Evolutionary conservation across 208 protist genomes (phyloP).

Genomic region (Leishmania martiniquensis): DNA sequence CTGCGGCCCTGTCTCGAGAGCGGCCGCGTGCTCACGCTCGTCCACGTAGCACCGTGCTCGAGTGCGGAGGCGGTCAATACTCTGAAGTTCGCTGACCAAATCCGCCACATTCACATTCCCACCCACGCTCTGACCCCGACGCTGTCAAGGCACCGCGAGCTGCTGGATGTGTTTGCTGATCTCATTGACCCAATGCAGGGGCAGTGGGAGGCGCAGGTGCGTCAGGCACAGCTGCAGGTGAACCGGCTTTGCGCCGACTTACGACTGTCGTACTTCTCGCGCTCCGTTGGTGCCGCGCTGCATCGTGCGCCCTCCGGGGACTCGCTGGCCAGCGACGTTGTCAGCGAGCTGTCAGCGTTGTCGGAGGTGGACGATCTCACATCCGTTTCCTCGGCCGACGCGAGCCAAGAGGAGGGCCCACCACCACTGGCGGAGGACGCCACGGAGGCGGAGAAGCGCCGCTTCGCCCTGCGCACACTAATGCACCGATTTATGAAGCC

Average conservation of each 20-base stretch:
- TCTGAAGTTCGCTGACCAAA: conserved; percentile 88
- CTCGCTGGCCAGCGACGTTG: conserved; percentile 23
- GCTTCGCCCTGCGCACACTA: conserved; percentile 37
- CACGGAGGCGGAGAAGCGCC: conserved; percentile 25
- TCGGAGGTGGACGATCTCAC: conserved; percentile 20
- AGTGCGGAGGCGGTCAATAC: conserved; percentile 63
- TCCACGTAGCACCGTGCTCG: conserved; percentile 83
- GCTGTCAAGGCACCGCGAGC: conserved; percentile 40
- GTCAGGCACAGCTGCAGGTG: conserved; percentile 45
- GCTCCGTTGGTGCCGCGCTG: conserved; percentile 18
- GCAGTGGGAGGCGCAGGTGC: conserved; percentile 51
- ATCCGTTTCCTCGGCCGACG: conserved; percentile 26
- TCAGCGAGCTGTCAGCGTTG: conserved; percentile 28
- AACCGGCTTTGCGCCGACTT: conserved; percentile 77
- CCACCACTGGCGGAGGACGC: conserved; percentile 20
- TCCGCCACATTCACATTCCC: conserved; percentile 76
- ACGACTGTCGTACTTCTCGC: conserved; percentile 60
- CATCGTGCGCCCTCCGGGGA: conserved; percentile 1
- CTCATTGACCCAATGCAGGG: conserved; percentile 73
- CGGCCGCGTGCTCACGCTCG: conserved; percentile 78
- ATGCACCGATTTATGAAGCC: conserved; percentile 35
- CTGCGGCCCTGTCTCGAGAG: conserved; percentile 85
- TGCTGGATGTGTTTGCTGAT: conserved; percentile 78
- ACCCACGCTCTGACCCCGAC: conserved; percentile 60
- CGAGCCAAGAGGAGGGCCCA: conserved; percentile 26